Conservation (phyloP, 2,329 filamentous ascomycete genomes). For the Tolypocladium sp. region DNA sequence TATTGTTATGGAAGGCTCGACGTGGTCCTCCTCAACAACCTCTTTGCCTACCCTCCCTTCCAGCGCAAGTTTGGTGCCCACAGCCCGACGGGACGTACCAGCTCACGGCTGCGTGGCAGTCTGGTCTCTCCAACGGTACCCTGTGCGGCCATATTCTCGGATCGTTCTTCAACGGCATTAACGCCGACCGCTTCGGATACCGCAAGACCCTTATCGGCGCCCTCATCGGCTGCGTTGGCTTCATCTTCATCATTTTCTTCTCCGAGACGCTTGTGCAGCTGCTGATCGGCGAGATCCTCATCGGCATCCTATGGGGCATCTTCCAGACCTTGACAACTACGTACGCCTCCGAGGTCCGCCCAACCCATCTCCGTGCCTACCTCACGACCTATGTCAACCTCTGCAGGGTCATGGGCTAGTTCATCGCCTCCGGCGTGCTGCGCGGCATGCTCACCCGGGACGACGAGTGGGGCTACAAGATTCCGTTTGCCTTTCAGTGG, state of each 20-base stretch:
- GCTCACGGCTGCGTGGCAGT: slow-evolving; percentile 42
- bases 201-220: slow-evolving; percentile 36
- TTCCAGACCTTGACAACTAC: slow-evolving; percentile 38
- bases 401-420: slow-evolving; percentile 40
- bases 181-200: slow-evolving; percentile 37
- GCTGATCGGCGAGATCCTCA: slow-evolving; percentile 34
- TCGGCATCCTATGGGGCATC: slow-evolving; percentile 36
- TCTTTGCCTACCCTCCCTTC: slow-evolving; percentile 31
- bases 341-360: slow-evolving; percentile 39
- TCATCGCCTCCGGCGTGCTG: slow-evolving; percentile 34
- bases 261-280: slow-evolving; percentile 29
- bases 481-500: slow-evolving; percentile 42
- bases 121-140: slow-evolving; percentile 38
- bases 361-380: slow-evolving; percentile 36
- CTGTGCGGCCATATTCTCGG: slow-evolving; percentile 41
- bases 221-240: slow-evolving; percentile 26
- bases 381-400: slow-evolving; percentile 40
- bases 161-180: slow-evolving; percentile 36
- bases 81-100: slow-evolving; percentile 30
- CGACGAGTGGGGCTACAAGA: slow-evolving; percentile 35
- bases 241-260: slow-evolving; percentile 42
- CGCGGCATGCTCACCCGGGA: slow-evolving; percentile 25
- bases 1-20: slow-evolving; percentile 33
- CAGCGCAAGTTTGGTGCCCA: slow-evolving; percentile 27
- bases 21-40: slow-evolving; percentile 25